phyloP scores from a whole-genome alignment of 2,329 filamentous ascomycete genomes.

The Verticillium nonalfalfae region DNA sequence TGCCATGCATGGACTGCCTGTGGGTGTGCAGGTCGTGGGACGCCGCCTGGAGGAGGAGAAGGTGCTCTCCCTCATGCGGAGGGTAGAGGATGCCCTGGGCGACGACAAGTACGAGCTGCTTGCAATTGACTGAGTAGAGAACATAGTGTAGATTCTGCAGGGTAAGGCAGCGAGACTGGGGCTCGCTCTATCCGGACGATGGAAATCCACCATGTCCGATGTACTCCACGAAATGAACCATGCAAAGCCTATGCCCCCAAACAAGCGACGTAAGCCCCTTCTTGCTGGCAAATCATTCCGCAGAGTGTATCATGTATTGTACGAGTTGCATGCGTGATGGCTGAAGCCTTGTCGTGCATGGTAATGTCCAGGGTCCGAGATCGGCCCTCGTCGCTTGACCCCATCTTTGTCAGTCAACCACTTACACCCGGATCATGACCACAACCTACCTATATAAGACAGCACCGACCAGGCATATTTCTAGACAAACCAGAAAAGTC shows the following conservation, averaged over 20 bases:
- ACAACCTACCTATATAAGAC: not conserved
- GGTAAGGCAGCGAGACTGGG: not conserved
- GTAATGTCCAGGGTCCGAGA: conserved; percentile 9
- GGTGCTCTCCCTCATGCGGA: conserved; percentile 73
- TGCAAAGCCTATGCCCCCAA: not conserved
- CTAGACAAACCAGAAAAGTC: not conserved
- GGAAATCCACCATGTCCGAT: no score
- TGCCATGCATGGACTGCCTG: conserved; percentile 82
- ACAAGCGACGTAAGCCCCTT: not conserved
- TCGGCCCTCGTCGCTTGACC: conserved; percentile 5
- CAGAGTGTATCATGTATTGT: not conserved
- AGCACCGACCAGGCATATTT: not conserved
- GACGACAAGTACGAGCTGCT: conserved; percentile 46
- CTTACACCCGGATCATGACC: not conserved
- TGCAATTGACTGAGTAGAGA: conserved; percentile 32
- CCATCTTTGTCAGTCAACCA: not conserved
- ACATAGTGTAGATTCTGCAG: no score
- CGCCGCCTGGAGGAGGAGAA: conserved; percentile 80
- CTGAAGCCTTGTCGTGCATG: not conserved
- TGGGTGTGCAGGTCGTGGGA: conserved; percentile 79
- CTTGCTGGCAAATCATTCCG: not conserved
- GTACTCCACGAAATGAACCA: not conserved
- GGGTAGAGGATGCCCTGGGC: conserved; percentile 67
- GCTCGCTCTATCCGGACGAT: no score
- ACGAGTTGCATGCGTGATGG: not conserved